Base-by-base conservation (phyloP, 2,329 filamentous ascomycete species). In the Penicillium sumatraense region DNA sequence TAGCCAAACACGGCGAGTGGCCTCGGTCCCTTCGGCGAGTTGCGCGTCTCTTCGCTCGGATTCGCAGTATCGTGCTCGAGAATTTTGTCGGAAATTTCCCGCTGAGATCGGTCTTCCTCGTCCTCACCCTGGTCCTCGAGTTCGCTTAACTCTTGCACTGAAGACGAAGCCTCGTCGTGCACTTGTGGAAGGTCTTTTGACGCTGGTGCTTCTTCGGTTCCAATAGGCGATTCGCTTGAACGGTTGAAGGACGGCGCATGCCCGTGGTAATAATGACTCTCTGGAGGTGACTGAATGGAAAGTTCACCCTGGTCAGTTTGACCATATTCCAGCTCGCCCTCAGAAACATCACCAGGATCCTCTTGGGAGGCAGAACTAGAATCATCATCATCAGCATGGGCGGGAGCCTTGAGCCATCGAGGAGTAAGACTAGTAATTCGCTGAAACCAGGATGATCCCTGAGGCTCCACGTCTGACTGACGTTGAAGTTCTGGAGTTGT, bases 401-500 rank as follows among this genome's bases (percentile, higher is more conserved):
- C 44, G 9, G 71, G 70, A n/a, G 69, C 68, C 65, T 67, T 72
- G 48, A 73, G 51, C 71, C 71, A 73, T 51, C 63, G 60, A 14
- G 71, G 70, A 2, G 70, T 73, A 27, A 73, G 58, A 57, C 62
- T 71, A 21, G 68, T 68, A 20, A 73, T 68, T 56, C 57, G 70
- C 50, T 68, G 65, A 48, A 75, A 74, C 75, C 72, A 77, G 54
- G 73, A 71, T 58, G 72, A 69, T 49, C 65, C 64, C 50, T 61
- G 67, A n/a, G 46, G 59, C 31, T 62, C 57, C 29, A 36, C 55
- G 36, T 51, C 58, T 18, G 54, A 47, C 18, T 54, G 59, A 21
- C 45, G 63, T 40, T 56, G 36, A 46, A 47, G 59, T 23, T 59
- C 53, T 18, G 70, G 69, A 29, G 69, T 72, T 21, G 60, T 53